Evolutionary conservation across 2,329 filamentous ascomycete species (phyloP).

Genomic region (Botrytis elliptica): DNA sequence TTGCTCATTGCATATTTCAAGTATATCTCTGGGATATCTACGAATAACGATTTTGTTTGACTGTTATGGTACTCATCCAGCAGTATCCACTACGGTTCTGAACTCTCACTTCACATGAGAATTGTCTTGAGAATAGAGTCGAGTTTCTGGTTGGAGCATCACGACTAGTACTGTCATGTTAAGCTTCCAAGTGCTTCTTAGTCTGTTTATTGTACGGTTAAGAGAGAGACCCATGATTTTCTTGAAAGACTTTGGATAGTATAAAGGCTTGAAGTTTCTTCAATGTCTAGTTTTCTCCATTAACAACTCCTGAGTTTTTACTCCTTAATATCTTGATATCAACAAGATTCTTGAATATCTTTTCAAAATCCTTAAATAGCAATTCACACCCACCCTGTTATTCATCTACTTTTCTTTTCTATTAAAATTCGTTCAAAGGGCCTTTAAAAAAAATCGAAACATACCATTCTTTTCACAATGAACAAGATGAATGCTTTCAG

Average conservation of each 20-base stretch:
- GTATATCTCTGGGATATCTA: too few relatives aligned
- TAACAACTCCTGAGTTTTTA: not conserved
- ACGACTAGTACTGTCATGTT: not conserved
- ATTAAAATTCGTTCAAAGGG: too few relatives aligned
- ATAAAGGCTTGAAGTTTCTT: not conserved
- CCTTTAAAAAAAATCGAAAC: too few relatives aligned
- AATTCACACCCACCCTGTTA: not conserved
- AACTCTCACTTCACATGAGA: not conserved
- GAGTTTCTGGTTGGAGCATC: not conserved
- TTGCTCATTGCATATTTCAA: too few relatives aligned
- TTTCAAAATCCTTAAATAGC: not conserved
- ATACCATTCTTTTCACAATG: not conserved
- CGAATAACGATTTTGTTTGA: not conserved
- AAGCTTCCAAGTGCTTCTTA: not conserved
- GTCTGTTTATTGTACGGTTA: not conserved
- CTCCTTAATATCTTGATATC: not conserved
- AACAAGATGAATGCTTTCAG: not conserved
- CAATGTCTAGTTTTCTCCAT: not conserved
- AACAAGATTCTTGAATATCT: not conserved
- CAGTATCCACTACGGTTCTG: not conserved
- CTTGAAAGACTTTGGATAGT: accelerated
- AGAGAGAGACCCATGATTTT: not conserved
- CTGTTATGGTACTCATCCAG: not conserved
- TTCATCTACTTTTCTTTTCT: too few relatives aligned
- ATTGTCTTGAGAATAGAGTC: too few relatives aligned